A percentile compares a stretch with the other conserved stretches of the same genome.
These are phyloP conservation scores for Martensiomyces pterosporus DNA, from an alignment of 192 early-diverging fungal species.

Conservation along the genomic window DNA sequence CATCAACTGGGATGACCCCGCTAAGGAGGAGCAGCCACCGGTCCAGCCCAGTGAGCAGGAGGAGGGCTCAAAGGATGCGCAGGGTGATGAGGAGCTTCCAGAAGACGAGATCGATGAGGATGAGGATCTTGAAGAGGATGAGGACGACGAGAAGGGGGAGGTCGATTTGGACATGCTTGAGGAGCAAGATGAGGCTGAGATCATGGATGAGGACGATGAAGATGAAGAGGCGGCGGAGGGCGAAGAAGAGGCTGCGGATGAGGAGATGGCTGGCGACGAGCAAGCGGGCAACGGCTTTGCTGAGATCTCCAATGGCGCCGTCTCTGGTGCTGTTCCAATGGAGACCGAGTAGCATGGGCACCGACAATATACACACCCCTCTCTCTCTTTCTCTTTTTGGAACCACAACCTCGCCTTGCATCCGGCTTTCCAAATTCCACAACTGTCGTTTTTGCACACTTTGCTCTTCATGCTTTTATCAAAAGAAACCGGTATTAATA, in stretches of 20 bases:
- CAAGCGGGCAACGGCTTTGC: constrained; percentile 1
- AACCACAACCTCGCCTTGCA: too few species aligned
- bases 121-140: constrained; percentile 14
- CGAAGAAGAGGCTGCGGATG: constrained; percentile 6
- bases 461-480: too few species aligned
- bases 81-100: constrained; percentile 3
- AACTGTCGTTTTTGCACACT: neutral
- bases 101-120: constrained; percentile 31
- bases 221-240: constrained; percentile 5
- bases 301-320: too few species aligned
- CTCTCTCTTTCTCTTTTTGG: too few species aligned
- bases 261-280: constrained; percentile 13
- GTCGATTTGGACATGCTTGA: constrained; percentile 24
- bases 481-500: too few species aligned
- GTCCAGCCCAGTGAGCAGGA: constrained; percentile 13
- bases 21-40: constrained; percentile 33
- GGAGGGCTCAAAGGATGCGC: constrained; percentile 14
- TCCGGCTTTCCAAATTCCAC: too few species aligned
- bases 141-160: constrained; percentile 11
- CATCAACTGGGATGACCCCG: constrained; percentile 63
- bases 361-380: too few species aligned
- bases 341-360: too few species aligned
- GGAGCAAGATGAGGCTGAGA: constrained; percentile 25
- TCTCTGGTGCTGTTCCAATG: too few species aligned
- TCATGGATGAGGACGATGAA: constrained; percentile 12